Base-by-base conservation (phyloP, 306 rosid genomes). In the Canavalia ensiformis region DNA sequence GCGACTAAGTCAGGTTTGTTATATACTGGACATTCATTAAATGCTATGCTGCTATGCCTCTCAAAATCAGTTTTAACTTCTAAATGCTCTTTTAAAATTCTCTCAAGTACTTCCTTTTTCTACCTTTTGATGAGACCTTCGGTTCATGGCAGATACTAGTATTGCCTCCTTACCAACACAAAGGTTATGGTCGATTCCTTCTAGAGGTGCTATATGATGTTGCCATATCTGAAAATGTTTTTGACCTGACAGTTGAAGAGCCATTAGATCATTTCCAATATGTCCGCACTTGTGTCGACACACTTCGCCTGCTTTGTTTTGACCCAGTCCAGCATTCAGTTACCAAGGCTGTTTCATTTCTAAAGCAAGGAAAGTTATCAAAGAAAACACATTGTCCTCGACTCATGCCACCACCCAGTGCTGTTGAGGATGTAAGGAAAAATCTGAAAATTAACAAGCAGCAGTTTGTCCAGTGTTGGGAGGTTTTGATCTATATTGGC, bases 381-480 rank as follows among this genome's bases (percentile, higher is more conserved):
- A 95, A 95, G 96, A 89, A 90, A 86, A 29, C 81, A 2, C 77
- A 83, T n/a, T 59, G 74, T 86, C 91, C 92, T 72, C 89, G 87
- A 3, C 88, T 92, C 37, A 37, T 78, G 68, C 98, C 99, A 18
- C 85, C 96, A 55, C 18, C 81, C n/a, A 73, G 81, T 67, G 90
- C 79, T 11, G 69, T 86, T 55, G 94, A 87, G 68, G 87, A 88
- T 74, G 99, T 89, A 34, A 84, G 90, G 71, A 87, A 81, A 82
- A 79, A 71, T 81, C 84, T 95, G 79, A 95, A 93, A 87, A 93
- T 95, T 34, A 93, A 88, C 80, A 93, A 87, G 88, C 90, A 90
- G 87, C 99, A 95, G 74, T 89, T 91, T 82, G 89, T 93, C 69
- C 90, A 85, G 77, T 95, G 99, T 76, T 95, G 99, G 99, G 98